A percentile compares a stretch with the other conserved stretches of the same genome.
Evolutionary conservation across 2,329 filamentous ascomycete genomes (phyloP).

Genomic region (Penicillium griseofulvum): DNA sequence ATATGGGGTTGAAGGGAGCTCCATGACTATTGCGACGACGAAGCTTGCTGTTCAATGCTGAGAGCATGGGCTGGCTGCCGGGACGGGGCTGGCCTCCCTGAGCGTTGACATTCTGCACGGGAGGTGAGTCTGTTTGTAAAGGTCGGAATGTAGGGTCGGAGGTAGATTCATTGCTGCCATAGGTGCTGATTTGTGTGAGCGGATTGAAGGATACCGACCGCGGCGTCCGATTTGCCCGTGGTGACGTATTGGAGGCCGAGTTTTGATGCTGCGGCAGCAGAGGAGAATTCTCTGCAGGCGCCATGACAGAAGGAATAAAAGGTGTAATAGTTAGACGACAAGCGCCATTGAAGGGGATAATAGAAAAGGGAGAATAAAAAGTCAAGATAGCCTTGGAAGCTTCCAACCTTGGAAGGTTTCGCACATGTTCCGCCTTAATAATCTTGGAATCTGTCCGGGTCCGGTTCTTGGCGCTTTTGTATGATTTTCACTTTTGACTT

Average conservation of each 20-base stretch:
- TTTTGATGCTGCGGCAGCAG: constrained; percentile 40
- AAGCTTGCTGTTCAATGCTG: constrained; percentile 81
- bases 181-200: constrained; percentile 45
- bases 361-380: constrained; percentile 11
- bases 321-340: constrained; percentile 13
- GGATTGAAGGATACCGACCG: constrained; percentile 51
- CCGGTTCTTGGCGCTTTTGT: constrained; percentile 3
- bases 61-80: constrained; percentile 61
- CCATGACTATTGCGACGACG: constrained; percentile 82
- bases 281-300: constrained; percentile 43
- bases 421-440: constrained; percentile 24
- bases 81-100: constrained; percentile 26
- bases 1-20: constrained; percentile 48
- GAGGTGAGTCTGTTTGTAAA: constrained; percentile 40
- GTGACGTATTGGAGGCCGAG: constrained; percentile 37
- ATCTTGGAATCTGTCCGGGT: constrained; percentile 9
- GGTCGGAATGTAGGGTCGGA: constrained; percentile 43
- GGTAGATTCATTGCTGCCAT: constrained; percentile 38
- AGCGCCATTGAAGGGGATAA: constrained; percentile 12
- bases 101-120: constrained; percentile 31
- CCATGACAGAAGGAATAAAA: constrained; percentile 24
- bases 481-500: neutral
- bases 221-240: constrained; percentile 35
- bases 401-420: neutral
- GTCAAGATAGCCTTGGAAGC: constrained; percentile 10